phyloP scores from a whole-genome alignment of 2,329 filamentous ascomycete species.

The Pseudocercospora pini-densiflorae region DNA sequence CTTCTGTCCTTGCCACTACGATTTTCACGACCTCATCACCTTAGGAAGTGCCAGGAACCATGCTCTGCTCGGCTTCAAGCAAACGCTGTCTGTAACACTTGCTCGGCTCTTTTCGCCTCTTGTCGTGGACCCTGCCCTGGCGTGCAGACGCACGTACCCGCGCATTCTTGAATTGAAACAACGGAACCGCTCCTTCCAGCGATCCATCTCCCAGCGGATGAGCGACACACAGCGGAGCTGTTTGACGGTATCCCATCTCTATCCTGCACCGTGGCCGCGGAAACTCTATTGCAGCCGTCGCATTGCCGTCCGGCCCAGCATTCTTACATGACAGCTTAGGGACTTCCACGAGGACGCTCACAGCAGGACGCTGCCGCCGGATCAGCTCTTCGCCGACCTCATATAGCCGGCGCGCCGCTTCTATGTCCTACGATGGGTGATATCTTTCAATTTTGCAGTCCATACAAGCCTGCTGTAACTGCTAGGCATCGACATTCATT shows the following conservation, averaged over 20 bases:
- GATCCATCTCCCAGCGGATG: constrained; percentile 9
- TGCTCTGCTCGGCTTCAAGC: constrained; percentile 17
- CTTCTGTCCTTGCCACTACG: not conserved
- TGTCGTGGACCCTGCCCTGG: constrained; percentile 21
- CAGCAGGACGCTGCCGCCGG: constrained; percentile 11
- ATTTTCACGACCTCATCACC: not conserved
- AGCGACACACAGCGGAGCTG: constrained; percentile 2
- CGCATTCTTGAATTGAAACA: constrained; percentile 20
- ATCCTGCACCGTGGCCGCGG: constrained; percentile 25
- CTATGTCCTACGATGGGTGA: constrained; percentile 24
- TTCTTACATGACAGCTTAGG: constrained; percentile 15
- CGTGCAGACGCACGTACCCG: constrained; percentile 24
- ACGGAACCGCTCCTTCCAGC: constrained; percentile 15
- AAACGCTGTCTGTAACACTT: constrained; percentile 16
- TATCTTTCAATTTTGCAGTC: constrained; percentile 36
- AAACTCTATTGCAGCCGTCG: constrained; percentile 25
- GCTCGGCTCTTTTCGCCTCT: constrained; percentile 24
- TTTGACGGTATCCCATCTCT: constrained; percentile 9
- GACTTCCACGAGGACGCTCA: constrained; percentile 19
- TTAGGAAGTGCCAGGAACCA: constrained; percentile 5
- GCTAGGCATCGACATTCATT: constrained; percentile 22
- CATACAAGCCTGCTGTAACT: constrained; percentile 19
- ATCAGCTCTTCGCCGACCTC: not conserved
- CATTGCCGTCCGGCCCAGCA: constrained; percentile 20
- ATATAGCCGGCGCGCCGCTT: constrained; percentile 8